Conservation (phyloP, 1,284 basidiomycete genomes). For the Cryptococcus wingfieldii region DNA sequence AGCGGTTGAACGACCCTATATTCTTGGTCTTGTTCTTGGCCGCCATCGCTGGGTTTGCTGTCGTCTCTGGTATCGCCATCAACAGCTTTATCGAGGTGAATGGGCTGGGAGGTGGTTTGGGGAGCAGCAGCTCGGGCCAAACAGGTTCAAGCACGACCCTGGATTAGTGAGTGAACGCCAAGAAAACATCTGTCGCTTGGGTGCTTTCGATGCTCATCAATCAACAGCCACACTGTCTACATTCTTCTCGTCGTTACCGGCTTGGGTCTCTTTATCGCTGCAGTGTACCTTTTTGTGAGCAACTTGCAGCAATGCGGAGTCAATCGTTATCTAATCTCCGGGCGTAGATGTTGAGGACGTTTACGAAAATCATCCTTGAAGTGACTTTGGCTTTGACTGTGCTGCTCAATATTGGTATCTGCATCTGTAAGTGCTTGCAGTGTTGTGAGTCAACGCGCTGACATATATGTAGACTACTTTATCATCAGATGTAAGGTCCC, state of each 20-base stretch:
- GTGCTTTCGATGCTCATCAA: not conserved
- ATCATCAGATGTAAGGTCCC: constrained; percentile 56
- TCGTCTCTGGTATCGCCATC: constrained; percentile 63
- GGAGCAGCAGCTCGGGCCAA: constrained; percentile 20
- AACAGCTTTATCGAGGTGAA: constrained; percentile 60
- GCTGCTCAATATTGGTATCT: constrained; percentile 61
- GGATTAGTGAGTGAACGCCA: constrained; percentile 23
- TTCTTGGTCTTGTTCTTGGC: constrained; percentile 67
- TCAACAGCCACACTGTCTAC: constrained; percentile 55
- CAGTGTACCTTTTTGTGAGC: constrained; percentile 37
- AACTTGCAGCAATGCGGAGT: constrained; percentile 19
- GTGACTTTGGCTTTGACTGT: constrained; percentile 70
- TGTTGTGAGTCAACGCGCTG: not conserved
- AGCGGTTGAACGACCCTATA: constrained; percentile 65
- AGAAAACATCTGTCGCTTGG: not conserved
- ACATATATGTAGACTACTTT: constrained; percentile 60
- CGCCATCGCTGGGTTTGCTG: constrained; percentile 65
- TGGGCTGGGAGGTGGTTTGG: constrained; percentile 53
- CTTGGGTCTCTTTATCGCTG: constrained; percentile 56
- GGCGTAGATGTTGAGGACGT: constrained; percentile 58
- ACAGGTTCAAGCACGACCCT: constrained; percentile 33
- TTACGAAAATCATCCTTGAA: constrained; percentile 76
- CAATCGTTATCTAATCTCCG: not conserved
- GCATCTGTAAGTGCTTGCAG: constrained; percentile 35
- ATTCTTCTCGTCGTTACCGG: constrained; percentile 65